Base-by-base conservation (phyloP, 2,329 filamentous ascomycete species). In the Triangularia verruculosa region DNA sequence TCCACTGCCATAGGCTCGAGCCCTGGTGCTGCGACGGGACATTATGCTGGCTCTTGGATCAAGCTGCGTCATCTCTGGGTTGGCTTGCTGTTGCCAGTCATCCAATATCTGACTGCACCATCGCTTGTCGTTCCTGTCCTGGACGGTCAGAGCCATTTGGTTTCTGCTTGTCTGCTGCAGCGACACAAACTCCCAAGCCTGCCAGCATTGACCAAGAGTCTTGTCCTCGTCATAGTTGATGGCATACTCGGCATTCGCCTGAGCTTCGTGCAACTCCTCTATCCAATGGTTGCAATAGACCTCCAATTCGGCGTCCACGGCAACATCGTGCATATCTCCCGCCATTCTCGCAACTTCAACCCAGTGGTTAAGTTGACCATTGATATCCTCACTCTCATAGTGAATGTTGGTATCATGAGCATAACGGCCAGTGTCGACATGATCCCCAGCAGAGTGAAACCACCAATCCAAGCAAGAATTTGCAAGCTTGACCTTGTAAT, bases 271-370 rank as follows among this genome's bases (percentile, higher is more conserved):
- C 56, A 69, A 17, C 4, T 69, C 66, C 17, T 57, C 63, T 25
- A 68, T 64, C 72, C 71, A 73, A n/a, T 63, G 67, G 2, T 62
- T 63, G 53, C 64, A 64, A 47, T 71, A 70, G 13, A 71, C 69
- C 25, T 75, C 70, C 15, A 68, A 47, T 47, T 73, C 71, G 11
- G 71, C 61, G 69, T 70, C 70, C 20, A 68, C 69, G 22, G 73
- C 72, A 6, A 70, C 64, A 53, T 71, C 62, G 8, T 54, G 34
- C 12, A 72, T 65, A 43, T 69, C 66, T 12, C 61, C 61, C 11
- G 65, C 64, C 17, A 24, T 59, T 7, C 61, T 63, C 15, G 70
- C 63, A 8, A 61, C 64, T 9, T 63, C 34, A 6, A 39, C 56
- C 72, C 72, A 74, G 57, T 66, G 61, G 3, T 65, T 56, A 8